Evolutionary conservation across 2,329 filamentous ascomycete species (phyloP), one percentile per base, ranked within the genome.

Genomic region (Cladorrhinum sp.): DNA sequence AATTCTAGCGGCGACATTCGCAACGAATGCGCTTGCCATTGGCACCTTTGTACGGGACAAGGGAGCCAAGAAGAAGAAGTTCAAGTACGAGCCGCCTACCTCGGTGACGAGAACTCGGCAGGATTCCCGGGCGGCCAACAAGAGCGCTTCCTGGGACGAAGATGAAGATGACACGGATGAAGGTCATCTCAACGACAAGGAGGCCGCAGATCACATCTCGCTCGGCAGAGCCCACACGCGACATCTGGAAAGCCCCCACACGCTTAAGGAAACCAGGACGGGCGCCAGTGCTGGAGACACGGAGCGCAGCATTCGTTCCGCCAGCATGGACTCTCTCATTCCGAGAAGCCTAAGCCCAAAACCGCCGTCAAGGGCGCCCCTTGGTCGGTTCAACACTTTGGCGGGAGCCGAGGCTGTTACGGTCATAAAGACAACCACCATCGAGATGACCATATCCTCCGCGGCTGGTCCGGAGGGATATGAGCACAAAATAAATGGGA

Each of bases 31-130:
- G 2, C 81, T 98, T 23, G 90, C 96, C 1, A 84, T 99, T 2
- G 93, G 93, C 13, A 96, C 92, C 0, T 98, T 98, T 71, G 86
- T 98, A 27, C 85, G 93, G 18, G 93, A 97, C 72, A 86, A 91
- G 59, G 95, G 95, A 13, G 78, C 91, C 51, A 98, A 98, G 80
- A 96, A 96, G 75, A 82, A 83, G 58, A 95, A 91, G 72, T 97
- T 91, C 75, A 87, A 87, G 57, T 81, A 84, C 59, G 79, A 80
- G n/a, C 85, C 85, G 2, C 32, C 56, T 18, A 20, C 12, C n/a
- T 23, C 53, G 2, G n/a, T 29, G 7, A 36, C 22, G 10, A 49
- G 29, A 23, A 24, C 4, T 22, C 41, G 41, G 41, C 41, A 45
- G 38, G 62, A 45, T 0, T 58, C 55, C 3, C 48, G 45, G 12